Evolutionary conservation across 352 stramenopile species (phyloP).

Genomic region (Paralagenidium karlingii): DNA sequence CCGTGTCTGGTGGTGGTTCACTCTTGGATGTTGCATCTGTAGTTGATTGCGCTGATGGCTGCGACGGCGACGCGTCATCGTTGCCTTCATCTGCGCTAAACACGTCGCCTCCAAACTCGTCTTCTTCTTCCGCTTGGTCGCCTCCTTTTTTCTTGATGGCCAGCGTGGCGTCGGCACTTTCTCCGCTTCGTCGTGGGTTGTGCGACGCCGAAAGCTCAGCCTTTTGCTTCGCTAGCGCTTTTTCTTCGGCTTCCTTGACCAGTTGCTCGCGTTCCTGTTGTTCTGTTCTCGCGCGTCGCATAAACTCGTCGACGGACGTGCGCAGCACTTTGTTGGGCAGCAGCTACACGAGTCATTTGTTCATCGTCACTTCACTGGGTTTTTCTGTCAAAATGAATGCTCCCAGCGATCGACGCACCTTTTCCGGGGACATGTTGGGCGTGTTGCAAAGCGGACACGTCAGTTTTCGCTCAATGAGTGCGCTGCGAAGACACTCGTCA

Average conservation of each 20-base stretch:
- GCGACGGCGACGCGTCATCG: conserved; percentile 4
- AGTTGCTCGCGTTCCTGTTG: conserved; percentile 77
- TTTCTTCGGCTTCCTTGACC: conserved; percentile 75
- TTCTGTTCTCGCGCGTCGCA: conserved; percentile 58
- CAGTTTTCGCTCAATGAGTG: conserved; percentile 69
- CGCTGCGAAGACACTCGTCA: conserved; percentile 67
- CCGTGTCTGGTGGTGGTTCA: too few species aligned
- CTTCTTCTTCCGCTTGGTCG: conserved; percentile 49
- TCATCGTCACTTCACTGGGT: neutral
- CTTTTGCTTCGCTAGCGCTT: conserved; percentile 70
- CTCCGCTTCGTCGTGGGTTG: conserved; percentile 27
- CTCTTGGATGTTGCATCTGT: too few species aligned
- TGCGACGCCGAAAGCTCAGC: conserved; percentile 38
- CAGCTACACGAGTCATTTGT: conserved; percentile 10
- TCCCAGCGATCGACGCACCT: too few species aligned
- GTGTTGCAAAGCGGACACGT: conserved; percentile 68
- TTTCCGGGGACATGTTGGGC: conserved; percentile 77
- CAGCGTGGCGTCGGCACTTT: conserved; percentile 69
- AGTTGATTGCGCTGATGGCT: neutral
- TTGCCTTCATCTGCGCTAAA: conserved; percentile 54
- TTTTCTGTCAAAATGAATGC: neutral
- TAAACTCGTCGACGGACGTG: conserved; percentile 76
- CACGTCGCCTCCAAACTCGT: conserved; percentile 79
- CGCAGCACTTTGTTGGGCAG: conserved; percentile 72
- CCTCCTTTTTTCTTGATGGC: conserved; percentile 78